Base-by-base conservation (phyloP, 768 basidiomycete species). In the Xerocomellus dryophilus region DNA sequence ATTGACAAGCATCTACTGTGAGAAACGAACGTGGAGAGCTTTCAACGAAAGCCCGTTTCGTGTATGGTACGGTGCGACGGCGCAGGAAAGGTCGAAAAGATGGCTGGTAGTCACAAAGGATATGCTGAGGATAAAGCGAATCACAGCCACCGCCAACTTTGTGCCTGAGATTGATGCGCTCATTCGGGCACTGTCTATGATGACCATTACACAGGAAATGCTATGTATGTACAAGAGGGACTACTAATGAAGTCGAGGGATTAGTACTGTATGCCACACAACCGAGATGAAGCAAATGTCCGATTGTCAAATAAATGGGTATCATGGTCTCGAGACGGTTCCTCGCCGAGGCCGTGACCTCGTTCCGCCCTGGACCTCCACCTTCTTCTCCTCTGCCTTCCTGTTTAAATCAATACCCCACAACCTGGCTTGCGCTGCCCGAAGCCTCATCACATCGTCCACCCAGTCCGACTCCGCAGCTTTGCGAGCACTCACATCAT, bases 401-500 rank as follows among this genome's bases (percentile, higher is more conserved):
- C 63, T 71, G 59, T 69, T 71, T 43, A 61, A 43, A 35, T 67
- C 64, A 11, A 65, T 14, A 17, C 59, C 63, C 59, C 77, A 65
- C 55, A 81, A n/a, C 14, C 81, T 74, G 47, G 76, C 57, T 39
- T 71, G 63, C 12, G 67, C 66, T 43, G 57, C 70, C 42, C 72
- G 73, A 59, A 79, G 63, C 40, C 68, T 71, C 48, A 76, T 73
- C 36, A 87, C 69, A 61, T 87, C 84, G 44, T 78, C 77, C 10
- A 90, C 86, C 86, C 87, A 91, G 59, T 88, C 84, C 6, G 76
- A 78, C 64, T 84, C 79, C 21, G 71, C 66, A 20, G 80, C 69
- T 48, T 83, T 72, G 56, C 68, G 71, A 49, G 71, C 57, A 25
- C 81, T 85, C 32, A 78, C 59, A 18, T 71, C 68, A 60, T 82